Conservation (phyloP, 768 basidiomycete species). For the Cyathus striatus region DNA sequence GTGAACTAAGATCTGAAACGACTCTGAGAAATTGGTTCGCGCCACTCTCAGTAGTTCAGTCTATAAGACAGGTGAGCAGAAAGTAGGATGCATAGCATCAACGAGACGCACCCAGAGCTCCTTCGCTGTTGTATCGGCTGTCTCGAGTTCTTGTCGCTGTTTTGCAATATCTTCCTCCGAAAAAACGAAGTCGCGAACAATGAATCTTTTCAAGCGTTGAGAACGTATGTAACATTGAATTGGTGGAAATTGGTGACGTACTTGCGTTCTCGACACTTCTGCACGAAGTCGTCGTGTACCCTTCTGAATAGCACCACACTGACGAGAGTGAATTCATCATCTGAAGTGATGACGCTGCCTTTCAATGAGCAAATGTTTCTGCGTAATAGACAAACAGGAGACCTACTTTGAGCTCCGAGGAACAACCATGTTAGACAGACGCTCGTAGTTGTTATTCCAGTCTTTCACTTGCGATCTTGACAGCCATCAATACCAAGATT, state of each 20-base stretch:
- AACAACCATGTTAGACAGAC: slow-evolving; percentile 83
- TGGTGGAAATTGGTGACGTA: slow-evolving; percentile 25
- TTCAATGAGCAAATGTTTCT: slow-evolving; percentile 2
- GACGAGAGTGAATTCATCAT: slow-evolving; percentile 87
- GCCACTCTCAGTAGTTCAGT: slow-evolving; percentile 87
- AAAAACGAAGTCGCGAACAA: slow-evolving; percentile 90
- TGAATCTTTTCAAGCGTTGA: slow-evolving; percentile 70
- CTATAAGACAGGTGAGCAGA: slow-evolving; percentile 32
- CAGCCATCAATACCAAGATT: slow-evolving; percentile 10
- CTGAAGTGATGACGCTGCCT: slow-evolving; percentile 75
- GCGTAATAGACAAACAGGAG: slow-evolving; percentile 2
- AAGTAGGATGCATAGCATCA: background rate
- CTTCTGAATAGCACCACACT: slow-evolving; percentile 86
- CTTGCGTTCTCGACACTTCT: slow-evolving; percentile 96
- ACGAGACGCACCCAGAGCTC: slow-evolving; percentile 82
- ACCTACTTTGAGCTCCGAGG: slow-evolving; percentile 85
- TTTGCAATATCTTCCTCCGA: slow-evolving; percentile 78
- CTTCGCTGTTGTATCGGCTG: slow-evolving; percentile 83
- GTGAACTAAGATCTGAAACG: slow-evolving; percentile 91
- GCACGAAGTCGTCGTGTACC: slow-evolving; percentile 87
- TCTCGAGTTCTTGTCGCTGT: slow-evolving; percentile 75
- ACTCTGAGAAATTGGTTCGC: slow-evolving; percentile 95
- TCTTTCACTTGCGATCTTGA: slow-evolving; percentile 75
- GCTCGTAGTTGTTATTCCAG: slow-evolving; percentile 88
- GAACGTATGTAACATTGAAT: slow-evolving; percentile 3